Evolutionary conservation across 2,329 filamentous ascomycete species (phyloP).

Genomic region (Penicillium janthinellum): DNA sequence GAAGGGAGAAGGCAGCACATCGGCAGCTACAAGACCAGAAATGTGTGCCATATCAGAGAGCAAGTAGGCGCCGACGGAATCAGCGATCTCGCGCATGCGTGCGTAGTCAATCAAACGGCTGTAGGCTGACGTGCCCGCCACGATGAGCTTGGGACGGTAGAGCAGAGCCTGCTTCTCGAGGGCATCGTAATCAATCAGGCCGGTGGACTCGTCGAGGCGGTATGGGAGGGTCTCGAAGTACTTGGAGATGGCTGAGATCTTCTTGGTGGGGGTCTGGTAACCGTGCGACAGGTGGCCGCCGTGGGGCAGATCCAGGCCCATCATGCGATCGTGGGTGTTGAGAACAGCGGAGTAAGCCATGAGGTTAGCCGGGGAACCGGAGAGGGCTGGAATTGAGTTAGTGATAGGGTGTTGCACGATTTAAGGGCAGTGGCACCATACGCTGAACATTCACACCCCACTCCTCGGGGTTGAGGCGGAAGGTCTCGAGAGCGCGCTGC

Average conservation of each 20-base stretch:
- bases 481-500: conserved; percentile 83
- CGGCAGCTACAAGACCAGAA: conserved; percentile 89
- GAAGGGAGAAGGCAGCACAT: conserved; percentile 93
- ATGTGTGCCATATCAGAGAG: conserved; percentile 99
- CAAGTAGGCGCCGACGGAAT: conserved; percentile 90
- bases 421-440: conserved; percentile 45
- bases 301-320: conserved; percentile 94
- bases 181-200: conserved; percentile 94
- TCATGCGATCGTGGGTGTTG: conserved; percentile 90
- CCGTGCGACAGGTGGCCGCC: conserved; percentile 95
- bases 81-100: conserved; percentile 93
- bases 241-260: conserved; percentile 96
- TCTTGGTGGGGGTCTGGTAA: conserved; percentile 93
- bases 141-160: conserved; percentile 93
- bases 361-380: conserved; percentile 73
- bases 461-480: conserved; percentile 77
- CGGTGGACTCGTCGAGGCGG: conserved; percentile 73
- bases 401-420: conserved; percentile 7
- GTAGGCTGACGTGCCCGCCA: conserved; percentile 97
- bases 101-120: conserved; percentile 96
- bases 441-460: conserved; percentile 98
- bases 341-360: conserved; percentile 94
- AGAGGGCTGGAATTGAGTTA: conserved; percentile 62
- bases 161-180: conserved; percentile 87
- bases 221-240: conserved; percentile 99